These are phyloP conservation scores for Rhodocollybia butyracea DNA, from an alignment of 768 basidiomycete genomes.

Conservation along the genomic window DNA sequence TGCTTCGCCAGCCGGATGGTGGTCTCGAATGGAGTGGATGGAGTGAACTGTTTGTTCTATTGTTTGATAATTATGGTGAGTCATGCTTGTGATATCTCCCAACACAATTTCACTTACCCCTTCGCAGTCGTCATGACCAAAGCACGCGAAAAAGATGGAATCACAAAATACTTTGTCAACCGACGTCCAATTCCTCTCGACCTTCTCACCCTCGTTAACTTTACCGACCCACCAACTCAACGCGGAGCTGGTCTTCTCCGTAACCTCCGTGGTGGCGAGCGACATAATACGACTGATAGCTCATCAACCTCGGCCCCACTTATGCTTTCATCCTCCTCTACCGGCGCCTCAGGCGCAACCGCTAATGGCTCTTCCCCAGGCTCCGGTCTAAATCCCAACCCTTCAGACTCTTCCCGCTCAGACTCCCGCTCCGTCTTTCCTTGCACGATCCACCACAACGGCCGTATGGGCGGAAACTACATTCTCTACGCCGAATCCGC, in stretches of 20 bases:
- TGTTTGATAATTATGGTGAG: constrained; percentile 95
- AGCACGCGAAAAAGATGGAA: constrained; percentile 71
- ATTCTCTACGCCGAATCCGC: constrained; percentile 84
- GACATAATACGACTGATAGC: constrained; percentile 21
- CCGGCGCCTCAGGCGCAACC: too few relatives aligned
- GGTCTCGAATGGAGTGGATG: constrained; percentile 88
- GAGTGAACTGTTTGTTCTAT: constrained; percentile 84
- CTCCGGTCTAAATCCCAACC: too few relatives aligned
- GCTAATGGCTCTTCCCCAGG: too few relatives aligned
- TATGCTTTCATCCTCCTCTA: constrained; percentile 23
- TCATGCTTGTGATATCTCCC: constrained; percentile 9
- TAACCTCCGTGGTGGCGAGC: constrained; percentile 44
- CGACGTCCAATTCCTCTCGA: constrained; percentile 93
- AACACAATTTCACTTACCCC: constrained; percentile 6
- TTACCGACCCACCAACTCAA: constrained; percentile 76
- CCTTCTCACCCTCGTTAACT: constrained; percentile 79
- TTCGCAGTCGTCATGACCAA: constrained; percentile 85
- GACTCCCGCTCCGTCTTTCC: constrained; percentile 84
- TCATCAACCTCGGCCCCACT: constrained; percentile 15
- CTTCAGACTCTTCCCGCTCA: constrained; percentile 8
- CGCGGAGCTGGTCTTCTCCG: constrained; percentile 72
- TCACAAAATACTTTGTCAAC: constrained; percentile 76
- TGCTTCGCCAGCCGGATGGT: constrained; percentile 84
- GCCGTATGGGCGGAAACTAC: constrained; percentile 81
- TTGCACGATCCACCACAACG: constrained; percentile 85